phyloP scores from a whole-genome alignment of 2,329 filamentous ascomycete genomes.

The Trichoderma sp. region DNA sequence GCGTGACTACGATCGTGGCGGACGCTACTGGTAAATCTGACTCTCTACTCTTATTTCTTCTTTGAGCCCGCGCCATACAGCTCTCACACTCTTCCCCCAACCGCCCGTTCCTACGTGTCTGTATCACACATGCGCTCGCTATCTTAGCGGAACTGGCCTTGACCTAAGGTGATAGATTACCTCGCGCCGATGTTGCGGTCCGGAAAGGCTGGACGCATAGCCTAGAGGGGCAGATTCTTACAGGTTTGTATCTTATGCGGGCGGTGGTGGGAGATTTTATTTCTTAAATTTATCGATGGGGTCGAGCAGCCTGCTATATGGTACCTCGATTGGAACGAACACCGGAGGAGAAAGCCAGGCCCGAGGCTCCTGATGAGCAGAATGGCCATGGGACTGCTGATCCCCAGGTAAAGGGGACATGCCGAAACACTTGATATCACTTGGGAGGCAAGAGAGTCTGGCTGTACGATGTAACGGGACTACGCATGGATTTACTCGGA shows the following conservation, averaged over 20 bases:
- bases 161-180: slow-evolving; percentile 43
- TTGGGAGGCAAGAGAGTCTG: slow-evolving; percentile 22
- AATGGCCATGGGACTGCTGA: slow-evolving; percentile 1
- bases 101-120: slow-evolving; percentile 4
- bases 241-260: slow-evolving; percentile 4
- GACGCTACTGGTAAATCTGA: slow-evolving; percentile 54
- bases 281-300: slow-evolving; percentile 2
- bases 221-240: slow-evolving; percentile 6
- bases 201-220: slow-evolving; percentile 12
- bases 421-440: slow-evolving; percentile 22
- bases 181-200: slow-evolving; percentile 14
- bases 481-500: slow-evolving; percentile 17
- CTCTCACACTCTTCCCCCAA: background rate
- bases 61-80: background rate
- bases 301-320: slow-evolving; percentile 26
- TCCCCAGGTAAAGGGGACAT: background rate
- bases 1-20: slow-evolving; percentile 55
- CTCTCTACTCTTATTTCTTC: slow-evolving; percentile 30
- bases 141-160: slow-evolving; percentile 41
- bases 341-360: slow-evolving; percentile 5
- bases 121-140: slow-evolving; percentile 15
- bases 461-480: slow-evolving; percentile 33
- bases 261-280: background rate
- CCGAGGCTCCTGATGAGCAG: slow-evolving; percentile 23
- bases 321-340: slow-evolving; percentile 21